Evolutionary conservation across 2,329 filamentous ascomycete species (phyloP), one percentile per base, ranked within the genome.

Genomic region (Phaeosphaeriaceae sp.): DNA sequence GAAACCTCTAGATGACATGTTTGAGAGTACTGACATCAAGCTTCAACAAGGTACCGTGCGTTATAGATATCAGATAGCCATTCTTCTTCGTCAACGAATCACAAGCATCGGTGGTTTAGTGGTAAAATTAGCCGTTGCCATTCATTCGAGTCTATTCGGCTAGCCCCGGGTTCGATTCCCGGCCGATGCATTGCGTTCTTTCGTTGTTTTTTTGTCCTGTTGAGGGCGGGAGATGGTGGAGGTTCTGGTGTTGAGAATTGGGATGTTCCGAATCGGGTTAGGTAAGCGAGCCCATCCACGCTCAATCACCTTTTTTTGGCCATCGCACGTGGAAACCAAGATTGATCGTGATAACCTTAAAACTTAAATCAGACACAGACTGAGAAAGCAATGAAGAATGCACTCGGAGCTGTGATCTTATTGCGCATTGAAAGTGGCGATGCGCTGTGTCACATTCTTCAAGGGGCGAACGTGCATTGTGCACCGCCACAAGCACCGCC

Each of bases 91-190:
- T 51, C 32, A 52, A 52, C 15, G 13, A 42, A 52, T 24, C 19
- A 43, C n/a, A n/a, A n/a, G 65, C 65, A 67, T 67, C 65, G 65
- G 65, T 67, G 65, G 65, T 68, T 68, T 68, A 68, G 65, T 68
- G 65, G 65, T 68, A 68, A 68, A 68, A 68, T 68, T 68, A 68
- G 65, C 65, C 65, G 65, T 68, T 68, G 65, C 65, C 65, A 67
- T 60, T 19, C 54, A 48, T 26, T 28, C 42, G 51, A 50, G 24
- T 44, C 23, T 24, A 51, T 60, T 61, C 65, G 65, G 65, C 65
- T 68, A 68, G 65, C 65, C 65, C 65, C 65, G 65, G 63, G 65
- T 67, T 67, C 65, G 65, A 67, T 67, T 67, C 65, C 61, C 63
- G 63, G 65, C 61, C 65, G 63, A 66, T 67, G 65, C 63, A 66